These are phyloP conservation scores for Bullera alba DNA, from an alignment of 768 basidiomycete genomes.

Conservation along the genomic window DNA sequence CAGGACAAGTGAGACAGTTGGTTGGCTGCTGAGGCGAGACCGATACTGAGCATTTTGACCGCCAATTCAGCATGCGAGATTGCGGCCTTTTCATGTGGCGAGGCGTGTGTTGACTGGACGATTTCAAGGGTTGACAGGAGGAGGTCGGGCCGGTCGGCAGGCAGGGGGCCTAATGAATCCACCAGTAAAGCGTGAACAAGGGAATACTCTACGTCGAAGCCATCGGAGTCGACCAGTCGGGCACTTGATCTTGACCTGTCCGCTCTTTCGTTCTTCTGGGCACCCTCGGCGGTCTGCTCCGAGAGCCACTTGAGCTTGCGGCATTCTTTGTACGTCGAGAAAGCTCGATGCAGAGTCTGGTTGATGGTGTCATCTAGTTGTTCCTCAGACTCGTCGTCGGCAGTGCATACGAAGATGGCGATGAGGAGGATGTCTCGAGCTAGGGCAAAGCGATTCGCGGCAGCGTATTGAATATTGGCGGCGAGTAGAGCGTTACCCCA, in stretches of 20 bases:
- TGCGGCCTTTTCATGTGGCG: too few relatives aligned
- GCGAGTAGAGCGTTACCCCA: constrained; percentile 29
- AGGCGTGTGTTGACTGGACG: too few relatives aligned
- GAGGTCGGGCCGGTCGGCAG: too few relatives aligned
- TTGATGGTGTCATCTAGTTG: constrained; percentile 14
- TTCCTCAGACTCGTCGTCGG: constrained; percentile 23
- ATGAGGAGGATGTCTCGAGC: constrained; percentile 29
- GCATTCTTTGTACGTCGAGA: constrained; percentile 28
- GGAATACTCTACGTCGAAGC: constrained; percentile 23
- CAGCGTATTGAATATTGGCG: constrained; percentile 11
- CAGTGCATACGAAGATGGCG: constrained; percentile 17
- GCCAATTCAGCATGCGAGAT: too few relatives aligned
- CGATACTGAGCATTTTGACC: too few relatives aligned
- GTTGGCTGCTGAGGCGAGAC: too few relatives aligned
- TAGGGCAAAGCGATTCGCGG: constrained; percentile 19
- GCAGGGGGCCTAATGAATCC: too few relatives aligned
- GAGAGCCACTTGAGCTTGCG: constrained; percentile 22
- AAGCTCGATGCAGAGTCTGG: constrained; percentile 11
- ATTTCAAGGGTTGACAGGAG: too few relatives aligned
- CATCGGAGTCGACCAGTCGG: constrained; percentile 23
- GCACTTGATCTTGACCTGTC: constrained; percentile 15
- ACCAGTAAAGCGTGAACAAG: constrained; percentile 35
- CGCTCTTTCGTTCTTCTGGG: constrained; percentile 3
- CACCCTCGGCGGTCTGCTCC: constrained; percentile 29
- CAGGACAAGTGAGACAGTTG: too few relatives aligned